Evolutionary conservation across 495 filamentous ascomycete species (phyloP).

Genomic region (Neurospora tetraspora): DNA sequence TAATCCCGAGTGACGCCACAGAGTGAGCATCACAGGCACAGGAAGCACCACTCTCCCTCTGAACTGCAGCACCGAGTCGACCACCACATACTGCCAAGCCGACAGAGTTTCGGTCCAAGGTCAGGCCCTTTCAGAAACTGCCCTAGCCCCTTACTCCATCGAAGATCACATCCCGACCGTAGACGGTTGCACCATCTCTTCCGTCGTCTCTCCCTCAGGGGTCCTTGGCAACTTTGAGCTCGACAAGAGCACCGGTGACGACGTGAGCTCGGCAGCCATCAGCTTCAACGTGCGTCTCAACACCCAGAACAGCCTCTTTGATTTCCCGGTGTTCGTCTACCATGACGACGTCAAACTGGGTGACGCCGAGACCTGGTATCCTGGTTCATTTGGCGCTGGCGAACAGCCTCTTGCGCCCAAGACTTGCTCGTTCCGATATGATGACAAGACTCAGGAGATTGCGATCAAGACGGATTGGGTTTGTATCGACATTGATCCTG

Average conservation of each 20-base stretch:
- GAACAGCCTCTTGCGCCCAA: constrained; percentile 11
- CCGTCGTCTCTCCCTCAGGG: constrained; percentile 17
- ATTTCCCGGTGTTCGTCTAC: constrained; percentile 8
- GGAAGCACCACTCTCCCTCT: constrained; percentile 5
- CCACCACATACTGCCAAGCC: background rate
- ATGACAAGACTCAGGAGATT: constrained; percentile 1
- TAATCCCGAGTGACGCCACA: background rate
- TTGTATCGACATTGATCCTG: constrained; percentile 17
- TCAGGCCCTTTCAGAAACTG: constrained; percentile 1
- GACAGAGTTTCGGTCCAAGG: constrained; percentile 7
- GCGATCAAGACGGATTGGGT: constrained; percentile 15
- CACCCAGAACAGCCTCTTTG: constrained; percentile 8
- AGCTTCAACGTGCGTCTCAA: constrained; percentile 19
- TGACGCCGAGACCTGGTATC: constrained; percentile 11
- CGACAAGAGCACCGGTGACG: constrained; percentile 1
- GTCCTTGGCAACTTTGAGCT: constrained; percentile 14
- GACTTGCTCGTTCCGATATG: constrained; percentile 12
- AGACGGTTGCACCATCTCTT: constrained; percentile 22
- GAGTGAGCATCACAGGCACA: constrained; percentile 10
- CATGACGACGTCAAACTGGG: constrained; percentile 2
- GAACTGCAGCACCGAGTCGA: background rate
- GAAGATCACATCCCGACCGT: constrained; percentile 13
- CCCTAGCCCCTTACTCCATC: constrained; percentile 17
- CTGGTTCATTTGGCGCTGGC: constrained; percentile 9
- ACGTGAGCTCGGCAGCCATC: constrained; percentile 2